Base-by-base conservation (phyloP, 257 asterid species). In the Lantana camara region DNA sequence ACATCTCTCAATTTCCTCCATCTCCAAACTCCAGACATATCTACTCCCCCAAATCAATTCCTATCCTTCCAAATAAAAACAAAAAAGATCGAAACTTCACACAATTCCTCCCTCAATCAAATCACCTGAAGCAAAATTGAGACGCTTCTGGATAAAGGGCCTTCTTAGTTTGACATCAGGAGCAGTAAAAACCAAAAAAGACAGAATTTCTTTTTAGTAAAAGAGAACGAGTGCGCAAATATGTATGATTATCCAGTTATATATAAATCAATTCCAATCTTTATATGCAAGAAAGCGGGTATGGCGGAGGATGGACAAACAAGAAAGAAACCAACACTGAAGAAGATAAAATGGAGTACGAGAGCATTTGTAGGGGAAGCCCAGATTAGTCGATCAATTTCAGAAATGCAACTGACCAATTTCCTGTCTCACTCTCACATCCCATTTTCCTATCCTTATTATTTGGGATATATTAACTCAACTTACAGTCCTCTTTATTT, bases 21-120 rank as follows among this genome's bases (percentile, higher is more conserved):
- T 85, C 93, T 77, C 79, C 83, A 85, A 41, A 80, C 70, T 47
- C 89, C 91, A 19, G 80, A 72, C 90, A 87, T 87, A 41, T 19
- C 51, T 58, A 55, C 12, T 7, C 67, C 55, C 20, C 45, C 58
- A 57, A 68, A 49, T 24, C 0, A 20, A 24, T 57, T 57, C 50
- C 20, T 13, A 22, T 17, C 30, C 5, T 5, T 22, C 35, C 9
- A 1, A 11, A 3, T 4, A 29, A 2, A 21, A 14, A 23, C 40
- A 19, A 22, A 19, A 35, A 34, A 57, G 30, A 29, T 35, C 22
- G 22, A 57, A 55, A 46, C 22, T 45, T 6, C 42, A 48, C 66
- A 15, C 42, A 16, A 29, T 16, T 44, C 22, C 37, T 15, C 51
- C 9, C n/a, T 1, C 47, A 27, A 27, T 27, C 59, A 34, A 20